Evolutionary conservation across 1,284 basidiomycete genomes (phyloP).

Genomic region (Inonotus hispidus): DNA sequence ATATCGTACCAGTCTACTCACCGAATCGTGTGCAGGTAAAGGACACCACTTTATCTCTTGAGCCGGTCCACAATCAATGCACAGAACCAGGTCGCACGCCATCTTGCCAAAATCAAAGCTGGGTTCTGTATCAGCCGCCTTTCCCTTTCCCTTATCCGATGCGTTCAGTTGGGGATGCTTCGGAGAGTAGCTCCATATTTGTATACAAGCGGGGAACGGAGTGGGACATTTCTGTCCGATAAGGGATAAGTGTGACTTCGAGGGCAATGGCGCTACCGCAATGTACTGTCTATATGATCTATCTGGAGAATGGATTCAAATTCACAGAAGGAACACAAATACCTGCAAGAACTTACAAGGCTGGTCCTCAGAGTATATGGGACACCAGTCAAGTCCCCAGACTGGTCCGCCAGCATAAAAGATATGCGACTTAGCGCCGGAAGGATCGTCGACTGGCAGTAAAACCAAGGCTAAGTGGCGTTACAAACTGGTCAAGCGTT

Average conservation of each 20-base stretch:
- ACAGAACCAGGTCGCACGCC: constrained; percentile 71
- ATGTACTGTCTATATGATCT: constrained; percentile 66
- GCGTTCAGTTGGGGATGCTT: constrained; percentile 4
- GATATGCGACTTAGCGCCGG: constrained; percentile 52
- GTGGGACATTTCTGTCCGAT: constrained; percentile 50
- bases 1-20: constrained; percentile 19
- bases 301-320: constrained; percentile 31
- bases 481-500: background rate
- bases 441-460: constrained; percentile 34
- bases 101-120: constrained; percentile 36
- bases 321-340: background rate
- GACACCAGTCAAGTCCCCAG: constrained; percentile 89
- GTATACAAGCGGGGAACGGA: constrained; percentile 57
- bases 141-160: constrained; percentile 18
- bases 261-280: constrained; percentile 74
- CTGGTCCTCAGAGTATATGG: constrained; percentile 59
- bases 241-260: constrained; percentile 49
- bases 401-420: constrained; percentile 83
- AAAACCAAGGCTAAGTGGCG: background rate
- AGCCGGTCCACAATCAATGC: constrained; percentile 69
- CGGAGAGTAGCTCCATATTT: constrained; percentile 54
- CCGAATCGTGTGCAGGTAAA: constrained; percentile 65
- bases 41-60: constrained; percentile 88
- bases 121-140: constrained; percentile 23
- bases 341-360: constrained; percentile 35